Percentiles rank a stretch among this genome's conserved stretches.
phyloP scores from a whole-genome alignment of 352 stramenopile species.

The Elongisporangium senticosum region DNA sequence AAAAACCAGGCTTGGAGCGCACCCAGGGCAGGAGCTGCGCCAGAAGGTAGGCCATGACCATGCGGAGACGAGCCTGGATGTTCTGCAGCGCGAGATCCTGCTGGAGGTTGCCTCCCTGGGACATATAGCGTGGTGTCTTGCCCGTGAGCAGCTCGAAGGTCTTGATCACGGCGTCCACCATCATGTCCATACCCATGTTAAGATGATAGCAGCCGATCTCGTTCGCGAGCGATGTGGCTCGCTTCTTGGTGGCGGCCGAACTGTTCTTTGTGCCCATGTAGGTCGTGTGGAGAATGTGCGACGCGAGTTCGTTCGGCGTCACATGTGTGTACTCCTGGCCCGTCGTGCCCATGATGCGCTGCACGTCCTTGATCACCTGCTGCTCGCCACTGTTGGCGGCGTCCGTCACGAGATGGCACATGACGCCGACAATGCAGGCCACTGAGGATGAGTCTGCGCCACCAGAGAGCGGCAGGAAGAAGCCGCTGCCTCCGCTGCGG shows the following conservation, averaged over 20 bases:
- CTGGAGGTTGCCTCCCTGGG: slow-evolving; percentile 83
- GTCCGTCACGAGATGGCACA: slow-evolving; percentile 94
- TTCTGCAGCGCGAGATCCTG: slow-evolving; percentile 99
- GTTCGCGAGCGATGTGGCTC: slow-evolving; percentile 83
- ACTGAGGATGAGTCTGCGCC: slow-evolving; percentile 96
- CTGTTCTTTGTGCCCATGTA: slow-evolving; percentile 98
- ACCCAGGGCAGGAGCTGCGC: slow-evolving; percentile 98
- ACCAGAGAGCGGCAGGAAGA: slow-evolving; percentile 96
- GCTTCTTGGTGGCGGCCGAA: slow-evolving; percentile 86
- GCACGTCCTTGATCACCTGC: slow-evolving; percentile 82
- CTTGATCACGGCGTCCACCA: slow-evolving; percentile 87
- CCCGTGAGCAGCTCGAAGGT: slow-evolving; percentile 78
- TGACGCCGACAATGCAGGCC: slow-evolving; percentile 95
- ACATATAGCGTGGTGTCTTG: slow-evolving; percentile 88
- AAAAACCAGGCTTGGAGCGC: slow-evolving; percentile 90
- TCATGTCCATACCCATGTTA: slow-evolving; percentile 93
- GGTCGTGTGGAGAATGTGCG: slow-evolving; percentile 93
- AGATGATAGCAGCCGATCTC: slow-evolving; percentile 96
- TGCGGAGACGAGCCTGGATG: slow-evolving; percentile 96
- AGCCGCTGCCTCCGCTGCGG: slow-evolving; percentile 77
- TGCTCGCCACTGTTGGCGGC: slow-evolving; percentile 74
- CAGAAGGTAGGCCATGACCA: slow-evolving; percentile 98
- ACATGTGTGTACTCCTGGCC: slow-evolving; percentile 49
- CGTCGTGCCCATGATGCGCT: slow-evolving; percentile 69
- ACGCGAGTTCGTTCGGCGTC: slow-evolving; percentile 87